Conservation (phyloP, 2,329 filamentous ascomycete genomes). For the Fusarium metavorans region DNA sequence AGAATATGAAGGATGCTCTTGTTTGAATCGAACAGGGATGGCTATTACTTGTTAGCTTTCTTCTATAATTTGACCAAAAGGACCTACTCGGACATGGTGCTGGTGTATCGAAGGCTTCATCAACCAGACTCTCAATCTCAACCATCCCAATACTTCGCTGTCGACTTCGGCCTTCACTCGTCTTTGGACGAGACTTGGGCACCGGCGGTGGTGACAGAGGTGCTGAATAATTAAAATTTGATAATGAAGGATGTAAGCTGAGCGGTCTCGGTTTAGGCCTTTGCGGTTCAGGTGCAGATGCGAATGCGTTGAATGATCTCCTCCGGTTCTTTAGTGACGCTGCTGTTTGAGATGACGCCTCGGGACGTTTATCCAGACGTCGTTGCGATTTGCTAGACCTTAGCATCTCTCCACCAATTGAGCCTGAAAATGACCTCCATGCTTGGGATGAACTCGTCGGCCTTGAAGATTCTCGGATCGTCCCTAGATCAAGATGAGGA, state of each 20-base stretch:
- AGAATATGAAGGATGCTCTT: slow-evolving; percentile 16
- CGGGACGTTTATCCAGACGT: slow-evolving; percentile 17
- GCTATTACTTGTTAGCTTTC: slow-evolving; percentile 13
- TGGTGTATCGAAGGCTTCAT: slow-evolving; percentile 25
- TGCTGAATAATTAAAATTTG: slow-evolving; percentile 26
- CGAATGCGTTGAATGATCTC: slow-evolving; percentile 39
- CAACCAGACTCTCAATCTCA: slow-evolving; percentile 33
- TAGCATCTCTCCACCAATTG: slow-evolving; percentile 8
- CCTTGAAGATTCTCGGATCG: slow-evolving; percentile 21
- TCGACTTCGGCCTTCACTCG: slow-evolving; percentile 28
- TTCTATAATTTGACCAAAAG: no score
- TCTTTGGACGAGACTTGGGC: slow-evolving; percentile 31
- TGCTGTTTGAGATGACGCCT: slow-evolving; percentile 11
- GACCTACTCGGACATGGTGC: slow-evolving; percentile 39
- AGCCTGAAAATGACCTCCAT: slow-evolving; percentile 36
- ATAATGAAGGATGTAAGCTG: slow-evolving; percentile 36
- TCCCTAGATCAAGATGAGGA: slow-evolving; percentile 23
- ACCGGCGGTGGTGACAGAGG: slow-evolving; percentile 29
- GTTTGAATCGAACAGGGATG: slow-evolving; percentile 27
- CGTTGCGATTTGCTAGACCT: slow-evolving; percentile 9
- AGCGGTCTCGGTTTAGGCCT: slow-evolving; percentile 36
- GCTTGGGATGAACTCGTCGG: slow-evolving; percentile 24
- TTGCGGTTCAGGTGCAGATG: slow-evolving; percentile 20
- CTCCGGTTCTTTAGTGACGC: slow-evolving; percentile 26
- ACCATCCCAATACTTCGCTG: slow-evolving; percentile 23